These are phyloP conservation scores for Arthrobotrys iridis DNA, from an alignment of 2,329 filamentous ascomycete genomes.

Conservation along the genomic window DNA sequence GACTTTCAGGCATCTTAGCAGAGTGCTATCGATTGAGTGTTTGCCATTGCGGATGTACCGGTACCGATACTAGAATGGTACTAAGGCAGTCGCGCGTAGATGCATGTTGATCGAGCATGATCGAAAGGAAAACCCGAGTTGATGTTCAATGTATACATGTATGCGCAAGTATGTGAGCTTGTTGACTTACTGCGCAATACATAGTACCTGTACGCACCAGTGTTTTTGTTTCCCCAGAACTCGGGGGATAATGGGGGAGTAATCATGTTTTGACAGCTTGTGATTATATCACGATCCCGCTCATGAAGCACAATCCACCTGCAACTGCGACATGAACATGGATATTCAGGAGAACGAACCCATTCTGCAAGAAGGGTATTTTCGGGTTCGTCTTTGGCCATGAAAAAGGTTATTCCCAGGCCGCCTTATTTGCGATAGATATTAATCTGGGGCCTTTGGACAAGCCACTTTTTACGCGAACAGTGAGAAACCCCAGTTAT, in stretches of 20 bases:
- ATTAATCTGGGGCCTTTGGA: constrained; percentile 13
- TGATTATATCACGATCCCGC: constrained; percentile 49
- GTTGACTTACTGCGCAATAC: not conserved
- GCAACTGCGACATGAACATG: constrained; percentile 17
- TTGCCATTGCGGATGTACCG: constrained; percentile 40
- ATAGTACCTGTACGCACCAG: constrained; percentile 1
- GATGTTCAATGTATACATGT: constrained; percentile 1
- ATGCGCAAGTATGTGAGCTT: not conserved
- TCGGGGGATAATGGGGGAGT: not conserved
- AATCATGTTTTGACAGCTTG: constrained; percentile 44
- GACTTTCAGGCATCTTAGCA: constrained; percentile 35
- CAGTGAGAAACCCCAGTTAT: constrained; percentile 37
- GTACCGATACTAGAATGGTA: constrained; percentile 27
- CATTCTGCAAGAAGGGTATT: not conserved
- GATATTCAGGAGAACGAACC: constrained; percentile 19
- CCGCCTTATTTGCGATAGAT: constrained; percentile 20
- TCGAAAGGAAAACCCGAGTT: constrained; percentile 10
- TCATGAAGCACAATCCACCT: constrained; percentile 17
- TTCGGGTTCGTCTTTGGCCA: not conserved
- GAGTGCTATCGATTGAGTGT: not conserved
- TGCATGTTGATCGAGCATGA: constrained; percentile 36
- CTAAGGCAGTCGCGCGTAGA: constrained; percentile 52
- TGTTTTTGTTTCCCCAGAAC: not conserved
- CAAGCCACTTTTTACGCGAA: constrained; percentile 52
- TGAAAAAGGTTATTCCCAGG: constrained; percentile 2